These are phyloP conservation scores for Talaromyces sp. DNA, from an alignment of 2,329 filamentous ascomycete species.

Conservation along the genomic window DNA sequence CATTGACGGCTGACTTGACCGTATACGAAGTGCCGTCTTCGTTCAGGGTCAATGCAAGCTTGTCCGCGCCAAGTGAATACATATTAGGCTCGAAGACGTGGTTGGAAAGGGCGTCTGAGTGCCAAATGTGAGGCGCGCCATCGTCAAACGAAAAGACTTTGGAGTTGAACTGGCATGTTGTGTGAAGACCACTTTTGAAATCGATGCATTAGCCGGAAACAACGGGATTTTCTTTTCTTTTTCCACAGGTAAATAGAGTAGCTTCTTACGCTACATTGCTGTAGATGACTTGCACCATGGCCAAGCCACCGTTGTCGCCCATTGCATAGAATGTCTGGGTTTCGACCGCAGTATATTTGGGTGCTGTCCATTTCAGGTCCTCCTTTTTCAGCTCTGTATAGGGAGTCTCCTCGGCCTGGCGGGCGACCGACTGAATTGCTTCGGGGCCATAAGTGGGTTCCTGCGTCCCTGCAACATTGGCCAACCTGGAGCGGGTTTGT, in stretches of 20 bases:
- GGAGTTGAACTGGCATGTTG: constrained; percentile 87
- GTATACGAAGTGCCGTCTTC: constrained; percentile 77
- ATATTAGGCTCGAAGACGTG: constrained; percentile 80
- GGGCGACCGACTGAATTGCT: constrained; percentile 79
- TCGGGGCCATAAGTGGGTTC: constrained; percentile 91
- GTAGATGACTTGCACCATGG: constrained; percentile 88
- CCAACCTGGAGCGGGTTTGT: constrained; percentile 41
- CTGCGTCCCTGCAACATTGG: constrained; percentile 86
- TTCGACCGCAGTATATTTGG: constrained; percentile 86
- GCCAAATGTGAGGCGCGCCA: constrained; percentile 75
- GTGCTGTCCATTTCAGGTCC: constrained; percentile 75
- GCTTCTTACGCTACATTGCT: constrained; percentile 83
- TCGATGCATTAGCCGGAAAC: not conserved
- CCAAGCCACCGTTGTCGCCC: constrained; percentile 70
- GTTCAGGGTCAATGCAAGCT: constrained; percentile 78
- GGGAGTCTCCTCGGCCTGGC: constrained; percentile 71
- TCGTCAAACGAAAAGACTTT: constrained; percentile 80
- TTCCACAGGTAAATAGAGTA: not conserved
- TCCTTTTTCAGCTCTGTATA: constrained; percentile 75
- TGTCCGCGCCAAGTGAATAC: constrained; percentile 78
- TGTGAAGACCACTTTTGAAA: constrained; percentile 69
- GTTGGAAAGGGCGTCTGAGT: constrained; percentile 72
- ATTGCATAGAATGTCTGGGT: constrained; percentile 92
- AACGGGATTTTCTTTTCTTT: not conserved
- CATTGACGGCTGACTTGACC: constrained; percentile 85